phyloP scores from a whole-genome alignment of 345 rosid genomes.

The Mangifera indica region DNA sequence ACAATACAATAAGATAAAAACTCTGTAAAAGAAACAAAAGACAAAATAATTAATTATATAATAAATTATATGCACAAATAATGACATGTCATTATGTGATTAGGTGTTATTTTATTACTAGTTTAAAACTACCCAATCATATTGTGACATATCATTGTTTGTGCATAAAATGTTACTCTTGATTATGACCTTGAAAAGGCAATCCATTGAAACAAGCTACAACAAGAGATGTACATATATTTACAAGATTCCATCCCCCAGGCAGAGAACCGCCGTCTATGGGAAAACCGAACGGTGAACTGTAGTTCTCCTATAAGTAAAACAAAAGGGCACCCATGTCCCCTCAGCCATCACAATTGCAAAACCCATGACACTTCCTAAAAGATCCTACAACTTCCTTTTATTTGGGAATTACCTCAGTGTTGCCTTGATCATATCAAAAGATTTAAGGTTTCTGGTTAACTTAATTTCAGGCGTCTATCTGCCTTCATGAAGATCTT shows the following conservation, averaged over 20 bases:
- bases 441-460: constrained; percentile 10
- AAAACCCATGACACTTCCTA: constrained; percentile 19
- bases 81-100: too few species aligned
- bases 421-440: constrained; percentile 13
- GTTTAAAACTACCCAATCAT: too few species aligned
- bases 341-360: constrained; percentile 20
- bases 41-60: too few species aligned
- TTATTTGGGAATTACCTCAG: constrained; percentile 14
- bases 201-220: constrained; percentile 24
- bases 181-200: constrained; percentile 12
- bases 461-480: constrained; percentile 31
- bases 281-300: constrained; percentile 28
- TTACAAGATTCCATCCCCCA: constrained; percentile 38
- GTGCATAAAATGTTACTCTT: too few species aligned
- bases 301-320: constrained; percentile 19
- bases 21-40: too few species aligned
- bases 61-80: too few species aligned
- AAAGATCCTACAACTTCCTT: constrained; percentile 21
- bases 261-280: constrained; percentile 22
- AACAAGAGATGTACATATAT: constrained; percentile 22
- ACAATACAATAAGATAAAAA: too few species aligned
- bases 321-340: constrained; percentile 23
- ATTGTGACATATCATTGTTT: too few species aligned
- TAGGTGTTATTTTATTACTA: too few species aligned
- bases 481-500: constrained; percentile 98